These are phyloP conservation scores for Garcia nutans DNA, from an alignment of 345 rosid species.

Conservation along the genomic window DNA sequence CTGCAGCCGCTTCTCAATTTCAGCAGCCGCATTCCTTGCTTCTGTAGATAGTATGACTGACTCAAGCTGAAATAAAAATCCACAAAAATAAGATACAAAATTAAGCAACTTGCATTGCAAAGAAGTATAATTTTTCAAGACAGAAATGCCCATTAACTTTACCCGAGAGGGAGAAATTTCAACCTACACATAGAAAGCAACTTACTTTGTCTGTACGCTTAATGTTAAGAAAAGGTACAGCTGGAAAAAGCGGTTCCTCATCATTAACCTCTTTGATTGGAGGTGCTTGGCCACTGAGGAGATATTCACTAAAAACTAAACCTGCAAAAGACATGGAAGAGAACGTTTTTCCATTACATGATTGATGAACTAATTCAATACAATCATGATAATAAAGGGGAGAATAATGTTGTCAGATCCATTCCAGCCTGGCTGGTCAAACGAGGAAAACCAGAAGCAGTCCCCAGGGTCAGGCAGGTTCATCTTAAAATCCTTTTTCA, in stretches of 20 bases:
- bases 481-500: no score
- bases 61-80: conserved; percentile 36
- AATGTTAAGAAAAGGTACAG: conserved; percentile 40
- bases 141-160: not conserved
- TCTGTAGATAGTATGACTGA: conserved; percentile 48
- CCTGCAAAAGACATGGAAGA: conserved; percentile 46
- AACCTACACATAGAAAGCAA: conserved; percentile 10
- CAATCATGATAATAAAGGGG: not conserved
- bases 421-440: not conserved
- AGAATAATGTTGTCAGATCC: not conserved
- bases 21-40: conserved; percentile 77
- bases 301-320: conserved; percentile 90
- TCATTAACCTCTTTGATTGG: conserved; percentile 82
- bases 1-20: conserved; percentile 63
- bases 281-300: conserved; percentile 93
- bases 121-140: not conserved
- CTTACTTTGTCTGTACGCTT: conserved; percentile 42
- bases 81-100: not conserved
- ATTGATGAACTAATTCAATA: not conserved
- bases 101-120: conserved; percentile 9
- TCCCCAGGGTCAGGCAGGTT: no score
- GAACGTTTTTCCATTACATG: not conserved
- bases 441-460: not conserved
- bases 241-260: conserved; percentile 94
- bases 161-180: not conserved